Evolutionary conservation across 768 basidiomycete species (phyloP), one percentile per base, ranked within the genome.

Genomic region (Mycena rosella): DNA sequence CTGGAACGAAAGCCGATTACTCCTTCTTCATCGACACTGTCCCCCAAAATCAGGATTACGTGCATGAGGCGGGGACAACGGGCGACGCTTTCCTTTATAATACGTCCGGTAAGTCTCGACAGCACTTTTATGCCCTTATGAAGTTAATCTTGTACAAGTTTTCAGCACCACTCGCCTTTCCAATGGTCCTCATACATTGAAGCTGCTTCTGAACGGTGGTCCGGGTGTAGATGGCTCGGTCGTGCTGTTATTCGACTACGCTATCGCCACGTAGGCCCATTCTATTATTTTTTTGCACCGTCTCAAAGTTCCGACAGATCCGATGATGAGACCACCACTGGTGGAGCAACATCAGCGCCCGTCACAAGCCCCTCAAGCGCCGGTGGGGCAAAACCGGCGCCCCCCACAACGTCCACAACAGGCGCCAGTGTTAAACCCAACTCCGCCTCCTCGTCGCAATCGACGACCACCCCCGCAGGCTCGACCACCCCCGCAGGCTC

Each of bases 21-120:
- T 63, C 62, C 24, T 63, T 63, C 62, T 63, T 63, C 36, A 38
- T 63, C 34, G 62, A 63, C 34, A 24, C 17, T 11, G 54, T 56
- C 6, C 32, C 62, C 17, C 62, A 63, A 27, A 63, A 56, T 13
- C 42, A 15, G 29, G 62, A 63, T 32, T 63, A 20, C 26, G 14
- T 22, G 13, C 53, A 56, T 48, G 62, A 48, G 44, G 62, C 62
- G 32, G 62, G 62, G 6, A 63, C 62, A 18, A 56, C 62, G 26
- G 62, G 62, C 3, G 45, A 56, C 34, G 62, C 45, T 29, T 63
- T 56, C 27, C 45, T 63, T 30, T 63, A 63, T 26, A 56, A 63
- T 45, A 63, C 62, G 14, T 63, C 62, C 34, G 55, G 62, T 63
- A 17, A 34, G 62, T 17, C 9, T 44, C 42, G 20, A 44, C 14